Base-by-base conservation (phyloP, 495 filamentous ascomycete genomes). In the Hypoxylon perforatum region DNA sequence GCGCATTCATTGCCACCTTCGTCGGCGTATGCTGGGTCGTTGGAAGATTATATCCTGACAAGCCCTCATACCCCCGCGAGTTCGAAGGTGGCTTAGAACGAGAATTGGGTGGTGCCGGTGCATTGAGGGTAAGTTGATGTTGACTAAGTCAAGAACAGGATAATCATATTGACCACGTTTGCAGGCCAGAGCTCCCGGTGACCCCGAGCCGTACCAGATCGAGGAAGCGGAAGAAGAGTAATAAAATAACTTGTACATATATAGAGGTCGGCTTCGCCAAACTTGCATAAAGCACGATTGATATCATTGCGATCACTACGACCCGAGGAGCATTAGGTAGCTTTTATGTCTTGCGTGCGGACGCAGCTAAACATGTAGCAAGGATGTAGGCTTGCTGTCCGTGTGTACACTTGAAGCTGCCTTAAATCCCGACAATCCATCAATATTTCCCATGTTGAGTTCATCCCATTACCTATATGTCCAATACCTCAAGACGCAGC, bases 51-150 rank as follows among this genome's bases (percentile, higher is more conserved):
- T 97, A 97, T 70, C 92, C 95, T n/a, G 95, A 99, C 78, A 91
- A 87, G 82, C 87, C 87, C 23, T 86, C 88, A 45, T 88, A 82
- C 66, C 91, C 92, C 3, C 87, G 90, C 57, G 90, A 90, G 61
- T 99, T 91, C 72, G 88, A 90, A 57, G 91, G 85, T 59, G 96
- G 96, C 22, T 76, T 99, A 58, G 88, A 94, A 76, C 84, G 84
- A 63, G 96, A 97, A 69, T 80, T 99, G 49, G 96, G 95, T 48
- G 95, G 95, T 18, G 55, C 78, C 21, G 78, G 78, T 61, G 83
- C 81, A 23, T 5, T 81, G 2, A 74, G 82, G 65, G 84, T 83
- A 72, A 76, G 84, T 79, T 28, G 46, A 70, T 62, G 46, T 63
- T 51, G n/a, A 56, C 15, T 38, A 46, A 44, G 38, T n/a, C 28